These are phyloP conservation scores for Nepenthes mirabilis DNA, from an alignment of 148 eudicot species.

Conservation along the genomic window DNA sequence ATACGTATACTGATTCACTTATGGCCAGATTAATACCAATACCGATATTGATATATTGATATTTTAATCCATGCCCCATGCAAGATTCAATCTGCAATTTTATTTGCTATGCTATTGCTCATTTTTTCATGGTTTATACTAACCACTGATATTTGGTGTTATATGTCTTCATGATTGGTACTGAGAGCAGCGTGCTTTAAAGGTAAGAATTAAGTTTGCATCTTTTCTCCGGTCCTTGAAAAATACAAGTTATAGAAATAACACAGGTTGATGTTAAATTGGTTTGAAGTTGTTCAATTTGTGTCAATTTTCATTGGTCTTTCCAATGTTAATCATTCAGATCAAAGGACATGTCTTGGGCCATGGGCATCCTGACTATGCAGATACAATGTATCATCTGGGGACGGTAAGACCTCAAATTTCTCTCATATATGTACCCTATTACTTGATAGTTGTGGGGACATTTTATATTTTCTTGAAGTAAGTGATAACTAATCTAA, in stretches of 20 bases:
- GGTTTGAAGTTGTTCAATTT: neutral
- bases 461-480: neutral
- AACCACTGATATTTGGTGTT: conserved; percentile 13
- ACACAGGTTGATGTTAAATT: too few relatives aligned
- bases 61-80: too few relatives aligned
- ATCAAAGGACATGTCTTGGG: conserved; percentile 88
- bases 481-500: neutral
- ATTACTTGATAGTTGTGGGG: neutral
- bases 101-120: too few relatives aligned
- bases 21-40: too few relatives aligned
- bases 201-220: conserved; percentile 34
- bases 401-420: conserved; percentile 44
- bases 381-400: conserved; percentile 95
- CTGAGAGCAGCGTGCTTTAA: conserved; percentile 70
- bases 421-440: neutral
- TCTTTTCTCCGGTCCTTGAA: neutral
- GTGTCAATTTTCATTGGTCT: neutral
- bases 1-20: too few relatives aligned
- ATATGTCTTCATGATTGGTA: conserved; percentile 16
- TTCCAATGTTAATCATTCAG: conserved; percentile 18
- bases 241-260: too few relatives aligned
- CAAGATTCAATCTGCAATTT: too few relatives aligned
- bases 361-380: conserved; percentile 66
- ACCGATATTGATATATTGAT: too few relatives aligned
- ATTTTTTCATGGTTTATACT: conserved; percentile 1